Evolutionary conservation across 768 basidiomycete genomes (phyloP), one percentile per base, ranked within the genome.

Genomic region (Podaxis sp.): DNA sequence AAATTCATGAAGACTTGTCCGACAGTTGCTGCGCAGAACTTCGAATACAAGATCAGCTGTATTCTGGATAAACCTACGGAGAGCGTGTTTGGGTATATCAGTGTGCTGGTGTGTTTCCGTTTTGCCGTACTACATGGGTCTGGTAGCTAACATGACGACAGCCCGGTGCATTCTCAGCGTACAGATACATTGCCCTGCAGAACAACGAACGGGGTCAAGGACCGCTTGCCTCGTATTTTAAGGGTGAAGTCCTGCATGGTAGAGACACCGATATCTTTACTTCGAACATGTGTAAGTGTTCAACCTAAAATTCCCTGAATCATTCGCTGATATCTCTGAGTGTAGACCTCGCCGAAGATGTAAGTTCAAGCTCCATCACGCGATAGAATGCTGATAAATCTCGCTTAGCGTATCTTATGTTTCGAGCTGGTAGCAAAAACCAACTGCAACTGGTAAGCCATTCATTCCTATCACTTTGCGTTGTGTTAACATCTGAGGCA

Each of bases 141-240:
- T 28, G 3, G 26, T 52, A 24, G 51, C 15, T 67, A 12, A 64
- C 38, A 17, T 22, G 5, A n/a, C 26, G 33, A 36, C 58, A 91
- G 86, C 94, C 93, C n/a, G 93, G 93, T 26, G 95, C 95, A 36
- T 96, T 96, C 76, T 97, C 94, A 17, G 95, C 95, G 0, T 96
- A 95, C 73, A 80, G 88, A 54, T 91, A 94, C 72, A 94, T 95
- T 68, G 95, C 95, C 0, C 72, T 98, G 62, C 90, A 92, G 73
- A 97, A 98, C 68, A 85, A 95, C 69, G 84, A 85, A 65, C 76
- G 79, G 20, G 96, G 95, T 0, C 78, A 84, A 24, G 96, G 96
- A 0, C 96, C 96, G 4, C 77, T 99, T 3, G 91, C 94, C 13
- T 95, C 96, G 15, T 99, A 99, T 73, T 99, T 99, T 82, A 92